Base-by-base conservation (phyloP, 257 asterid genomes). In the Capsicum pubescens region DNA sequence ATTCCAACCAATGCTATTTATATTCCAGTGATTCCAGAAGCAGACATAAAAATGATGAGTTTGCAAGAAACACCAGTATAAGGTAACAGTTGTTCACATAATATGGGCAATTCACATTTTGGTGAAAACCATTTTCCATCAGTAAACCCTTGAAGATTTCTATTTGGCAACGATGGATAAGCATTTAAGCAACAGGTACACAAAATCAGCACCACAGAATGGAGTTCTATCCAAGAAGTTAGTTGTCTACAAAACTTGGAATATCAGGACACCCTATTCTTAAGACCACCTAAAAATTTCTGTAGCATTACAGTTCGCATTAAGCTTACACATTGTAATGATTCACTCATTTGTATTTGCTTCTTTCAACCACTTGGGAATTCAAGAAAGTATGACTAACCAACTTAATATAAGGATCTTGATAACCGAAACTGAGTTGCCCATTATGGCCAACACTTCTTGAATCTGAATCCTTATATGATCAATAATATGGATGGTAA, bases 91-190 rank as follows among this genome's bases (percentile, higher is more conserved):
- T 7, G 21, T 52, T 74, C 8, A 19, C 21, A 50, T 74, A 26
- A 13, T 50, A 74, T 50, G 81, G 50, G 44, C 61, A 21, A 21
- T 19, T 50, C 13, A 32, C 21, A n/a, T 50, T 74, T 50, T 52
- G 81, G 12, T 50, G 81, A 74, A 74, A 74, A 52, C 44, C 59
- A 50, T 21, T 74, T 77, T 77, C 82, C 64, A 77, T 14, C 12
- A 26, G 42, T 26, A 77, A 32, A 54, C 19, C 64, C 64, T 77
- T 74, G 21, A 63, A 52, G 63, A 76, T 63, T 52, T 64, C 4
- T 76, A 76, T 76, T 52, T 76, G 52, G 81, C 8, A 15, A 52
- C 26, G 21, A 52, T 52, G 48, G 63, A 76, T 70, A 70, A 70
- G 35, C 56, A 39, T 70, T 19, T 74, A 74, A 74, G 46, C 8